Evolutionary conservation across 2,329 filamentous ascomycete genomes (phyloP).

Genomic region (Fusarium albosuccineum): DNA sequence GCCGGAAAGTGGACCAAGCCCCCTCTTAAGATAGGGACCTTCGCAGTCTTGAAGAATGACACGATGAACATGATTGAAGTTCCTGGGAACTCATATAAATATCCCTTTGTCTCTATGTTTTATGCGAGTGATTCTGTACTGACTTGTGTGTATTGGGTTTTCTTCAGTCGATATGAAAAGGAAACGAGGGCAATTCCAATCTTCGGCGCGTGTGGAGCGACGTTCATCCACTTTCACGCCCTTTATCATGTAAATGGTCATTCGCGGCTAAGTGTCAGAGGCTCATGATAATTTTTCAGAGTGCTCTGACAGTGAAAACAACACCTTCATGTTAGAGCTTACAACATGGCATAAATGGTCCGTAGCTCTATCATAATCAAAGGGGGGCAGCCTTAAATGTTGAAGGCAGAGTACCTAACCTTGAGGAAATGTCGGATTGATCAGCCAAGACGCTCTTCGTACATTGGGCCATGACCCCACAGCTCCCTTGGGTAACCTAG

Average conservation of each 20-base stretch:
- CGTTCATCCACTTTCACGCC: slow-evolving; percentile 1
- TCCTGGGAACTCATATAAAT: background rate
- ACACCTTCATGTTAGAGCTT: no score
- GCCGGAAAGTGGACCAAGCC: slow-evolving; percentile 3
- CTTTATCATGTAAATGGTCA: slow-evolving; percentile 22
- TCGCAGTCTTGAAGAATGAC: background rate
- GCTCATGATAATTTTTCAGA: background rate
- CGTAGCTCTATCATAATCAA: no score
- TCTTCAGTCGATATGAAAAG: background rate
- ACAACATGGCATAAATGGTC: no score
- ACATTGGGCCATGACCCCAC: no score
- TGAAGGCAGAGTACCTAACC: no score
- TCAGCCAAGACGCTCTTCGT: no score
- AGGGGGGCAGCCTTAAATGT: no score
- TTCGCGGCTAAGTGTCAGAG: background rate
- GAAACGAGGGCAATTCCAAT: slow-evolving; percentile 5
- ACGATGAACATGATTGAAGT: background rate
- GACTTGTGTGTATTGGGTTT: background rate
- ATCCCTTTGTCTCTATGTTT: background rate
- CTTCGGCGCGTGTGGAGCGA: background rate
- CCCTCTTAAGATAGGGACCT: background rate
- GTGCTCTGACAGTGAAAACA: background rate
- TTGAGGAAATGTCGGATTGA: no score
- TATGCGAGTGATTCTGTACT: no score
- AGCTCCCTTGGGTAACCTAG: no score